Evolutionary conservation across 2,329 filamentous ascomycete genomes (phyloP).

Genomic region (Neonectria coccinea): DNA sequence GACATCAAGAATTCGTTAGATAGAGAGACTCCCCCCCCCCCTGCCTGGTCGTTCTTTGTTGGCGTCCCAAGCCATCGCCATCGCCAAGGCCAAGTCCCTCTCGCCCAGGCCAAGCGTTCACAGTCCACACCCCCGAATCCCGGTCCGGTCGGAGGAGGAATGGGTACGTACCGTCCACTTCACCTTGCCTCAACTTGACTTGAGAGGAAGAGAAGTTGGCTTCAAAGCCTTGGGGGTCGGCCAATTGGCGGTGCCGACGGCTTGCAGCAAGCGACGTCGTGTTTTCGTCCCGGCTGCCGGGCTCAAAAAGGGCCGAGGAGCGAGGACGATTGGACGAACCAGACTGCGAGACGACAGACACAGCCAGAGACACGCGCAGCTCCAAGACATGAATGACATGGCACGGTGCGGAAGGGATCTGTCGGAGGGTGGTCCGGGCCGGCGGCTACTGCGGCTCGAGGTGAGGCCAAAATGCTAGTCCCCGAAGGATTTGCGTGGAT

Average conservation of each 20-base stretch:
- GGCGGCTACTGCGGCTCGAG: conserved; percentile 47
- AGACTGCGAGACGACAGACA: background rate
- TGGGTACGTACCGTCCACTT: conserved; percentile 1
- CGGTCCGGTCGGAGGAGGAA: conserved; percentile 24
- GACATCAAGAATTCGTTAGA: conserved; percentile 1
- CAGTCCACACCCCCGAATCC: conserved; percentile 14
- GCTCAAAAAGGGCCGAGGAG: background rate
- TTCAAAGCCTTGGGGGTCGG: background rate
- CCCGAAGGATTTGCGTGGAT: conserved; percentile 19
- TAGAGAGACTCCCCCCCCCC: conserved; percentile 20
- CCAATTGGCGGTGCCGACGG: conserved; percentile 21
- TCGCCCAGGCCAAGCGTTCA: conserved; percentile 22
- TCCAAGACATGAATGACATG: conserved; percentile 22
- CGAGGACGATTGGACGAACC: background rate
- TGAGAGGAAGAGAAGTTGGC: background rate
- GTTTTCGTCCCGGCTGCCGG: background rate
- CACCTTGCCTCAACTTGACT: background rate
- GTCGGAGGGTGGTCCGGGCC: conserved; percentile 43
- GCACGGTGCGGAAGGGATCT: conserved; percentile 17
- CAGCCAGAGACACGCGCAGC: background rate
- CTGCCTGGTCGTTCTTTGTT: background rate
- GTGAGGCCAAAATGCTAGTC: conserved; percentile 32
- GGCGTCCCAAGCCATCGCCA: background rate
- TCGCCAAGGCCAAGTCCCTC: conserved; percentile 13
- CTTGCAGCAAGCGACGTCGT: conserved; percentile 15